Evolutionary conservation across 2,329 filamentous ascomycete genomes (phyloP).

Genomic region (Sordariomycetes sp.): DNA sequence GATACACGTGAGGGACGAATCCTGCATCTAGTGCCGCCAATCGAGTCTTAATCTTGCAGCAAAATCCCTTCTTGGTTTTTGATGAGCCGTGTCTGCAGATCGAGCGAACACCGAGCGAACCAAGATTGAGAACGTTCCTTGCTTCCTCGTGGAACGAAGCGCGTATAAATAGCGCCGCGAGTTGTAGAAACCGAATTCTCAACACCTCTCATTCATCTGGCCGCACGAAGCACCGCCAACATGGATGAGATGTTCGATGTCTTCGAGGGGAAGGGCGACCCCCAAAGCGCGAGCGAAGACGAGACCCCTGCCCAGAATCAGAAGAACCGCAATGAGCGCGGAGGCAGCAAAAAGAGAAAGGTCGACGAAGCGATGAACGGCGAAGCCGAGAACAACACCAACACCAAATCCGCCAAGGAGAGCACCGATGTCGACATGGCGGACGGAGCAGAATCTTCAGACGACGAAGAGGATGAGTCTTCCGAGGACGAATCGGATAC

Average conservation of each 20-base stretch:
- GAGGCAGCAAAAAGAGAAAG: slow-evolving; percentile 76
- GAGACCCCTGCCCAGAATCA: slow-evolving; percentile 25
- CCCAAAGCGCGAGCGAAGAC: slow-evolving; percentile 31
- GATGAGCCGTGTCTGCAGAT: no score
- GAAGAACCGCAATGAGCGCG: slow-evolving; percentile 39
- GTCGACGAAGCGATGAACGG: slow-evolving; percentile 70
- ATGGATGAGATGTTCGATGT: slow-evolving; percentile 81
- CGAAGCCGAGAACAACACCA: slow-evolving; percentile 10
- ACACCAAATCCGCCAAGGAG: slow-evolving; percentile 5
- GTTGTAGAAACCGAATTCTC: no score
- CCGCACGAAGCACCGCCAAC: no score
- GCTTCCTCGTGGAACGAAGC: no score
- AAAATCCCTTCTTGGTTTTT: no score
- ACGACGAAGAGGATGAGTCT: slow-evolving; percentile 20
- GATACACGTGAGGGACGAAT: no score
- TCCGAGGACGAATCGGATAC: slow-evolving; percentile 27
- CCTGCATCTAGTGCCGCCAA: no score
- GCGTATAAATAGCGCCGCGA: no score
- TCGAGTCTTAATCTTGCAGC: no score
- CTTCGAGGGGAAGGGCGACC: slow-evolving; percentile 55
- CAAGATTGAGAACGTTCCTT: no score
- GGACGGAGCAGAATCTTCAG: slow-evolving; percentile 32
- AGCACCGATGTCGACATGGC: slow-evolving; percentile 22
- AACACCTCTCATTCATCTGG: no score
- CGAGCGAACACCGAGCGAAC: no score